Evolutionary conservation across 148 eudicot genomes (phyloP).

Genomic region (Bassia scoparia): DNA sequence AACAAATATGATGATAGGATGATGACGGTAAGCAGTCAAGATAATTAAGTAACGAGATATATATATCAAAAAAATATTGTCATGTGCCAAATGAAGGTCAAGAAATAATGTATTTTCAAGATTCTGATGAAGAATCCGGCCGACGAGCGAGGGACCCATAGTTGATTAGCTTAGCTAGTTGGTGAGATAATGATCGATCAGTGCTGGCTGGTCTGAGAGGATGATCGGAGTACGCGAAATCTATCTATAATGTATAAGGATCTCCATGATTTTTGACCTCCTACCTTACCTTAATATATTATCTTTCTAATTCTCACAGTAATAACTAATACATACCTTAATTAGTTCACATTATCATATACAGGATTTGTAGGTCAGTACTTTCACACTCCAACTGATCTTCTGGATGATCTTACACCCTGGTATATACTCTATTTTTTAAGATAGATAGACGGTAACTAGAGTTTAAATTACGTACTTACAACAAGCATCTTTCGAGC

Average conservation of each 20-base stretch:
- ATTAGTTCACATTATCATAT: too few relatives aligned
- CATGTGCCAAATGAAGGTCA: background rate
- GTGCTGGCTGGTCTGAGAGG: background rate
- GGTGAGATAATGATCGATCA: background rate
- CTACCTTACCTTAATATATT: background rate
- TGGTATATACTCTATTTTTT: too few relatives aligned
- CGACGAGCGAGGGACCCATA: background rate
- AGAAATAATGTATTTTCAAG: background rate
- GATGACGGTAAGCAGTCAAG: background rate
- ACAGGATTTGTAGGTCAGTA: too few relatives aligned
- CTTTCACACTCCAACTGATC: too few relatives aligned
- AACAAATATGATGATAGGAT: too few relatives aligned
- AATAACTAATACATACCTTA: too few relatives aligned
- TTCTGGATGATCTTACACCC: too few relatives aligned
- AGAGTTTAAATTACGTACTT: too few relatives aligned
- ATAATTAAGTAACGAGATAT: too few relatives aligned
- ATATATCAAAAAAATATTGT: background rate
- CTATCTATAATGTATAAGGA: background rate
- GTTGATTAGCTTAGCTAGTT: conserved; percentile 2
- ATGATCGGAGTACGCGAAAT: background rate
- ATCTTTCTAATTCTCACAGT: too few relatives aligned
- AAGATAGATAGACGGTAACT: too few relatives aligned
- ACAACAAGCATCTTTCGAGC: too few relatives aligned
- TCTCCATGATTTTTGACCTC: conserved; percentile 8
- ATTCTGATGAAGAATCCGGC: background rate